Evolutionary conservation across 176 grass and related monocot genomes (phyloP).

Genomic region (Lolium perenne): DNA sequence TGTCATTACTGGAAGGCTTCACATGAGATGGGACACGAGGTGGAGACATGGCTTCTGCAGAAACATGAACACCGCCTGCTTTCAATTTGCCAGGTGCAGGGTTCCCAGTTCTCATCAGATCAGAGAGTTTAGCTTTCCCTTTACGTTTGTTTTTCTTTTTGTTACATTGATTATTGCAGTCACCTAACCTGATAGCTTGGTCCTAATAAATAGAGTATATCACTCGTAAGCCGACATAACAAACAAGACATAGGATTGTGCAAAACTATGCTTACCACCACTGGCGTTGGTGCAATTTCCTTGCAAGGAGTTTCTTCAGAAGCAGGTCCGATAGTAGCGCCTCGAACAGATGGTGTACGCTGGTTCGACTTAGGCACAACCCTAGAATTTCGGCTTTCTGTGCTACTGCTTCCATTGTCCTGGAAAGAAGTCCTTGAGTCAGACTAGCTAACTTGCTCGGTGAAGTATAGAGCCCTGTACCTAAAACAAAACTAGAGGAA

Average conservation of each 20-base stretch:
- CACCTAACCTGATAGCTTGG: constrained; percentile 42
- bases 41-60: constrained; percentile 36
- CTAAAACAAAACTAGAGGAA: constrained; percentile 32
- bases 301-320: constrained; percentile 44
- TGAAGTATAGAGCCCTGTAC: constrained; percentile 41
- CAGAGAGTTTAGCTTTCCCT: constrained; percentile 72
- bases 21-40: constrained; percentile 36
- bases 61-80: constrained; percentile 37
- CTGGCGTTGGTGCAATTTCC: constrained; percentile 42
- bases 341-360: constrained; percentile 32
- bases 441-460: constrained; percentile 28
- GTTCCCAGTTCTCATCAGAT: constrained; percentile 48
- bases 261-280: constrained; percentile 47
- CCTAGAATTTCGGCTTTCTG: constrained; percentile 52
- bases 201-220: constrained; percentile 55
- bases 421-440: constrained; percentile 46
- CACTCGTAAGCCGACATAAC: constrained; percentile 33
- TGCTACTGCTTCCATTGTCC: constrained; percentile 50
- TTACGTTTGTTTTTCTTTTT: constrained; percentile 89
- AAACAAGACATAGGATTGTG: constrained; percentile 16
- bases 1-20: constrained; percentile 33
- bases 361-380: constrained; percentile 44
- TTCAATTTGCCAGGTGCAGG: constrained; percentile 54
- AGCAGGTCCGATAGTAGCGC: constrained; percentile 31
- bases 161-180: constrained; percentile 56